Evolutionary conservation across 495 filamentous ascomycete genomes (phyloP), one percentile per base, ranked within the genome.

Genomic region (Aspergillus wentii): DNA sequence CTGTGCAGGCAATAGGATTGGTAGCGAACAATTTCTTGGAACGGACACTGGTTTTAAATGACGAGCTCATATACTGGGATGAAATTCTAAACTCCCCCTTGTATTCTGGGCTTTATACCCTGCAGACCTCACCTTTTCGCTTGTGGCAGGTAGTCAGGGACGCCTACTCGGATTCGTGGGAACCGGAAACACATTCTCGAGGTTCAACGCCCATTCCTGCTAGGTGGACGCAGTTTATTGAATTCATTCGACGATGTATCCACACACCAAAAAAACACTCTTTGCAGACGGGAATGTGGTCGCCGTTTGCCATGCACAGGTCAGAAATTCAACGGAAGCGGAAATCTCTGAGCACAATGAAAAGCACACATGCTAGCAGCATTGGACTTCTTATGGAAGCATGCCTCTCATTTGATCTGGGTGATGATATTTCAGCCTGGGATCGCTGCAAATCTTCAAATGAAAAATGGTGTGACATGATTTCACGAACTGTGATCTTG

Each of bases 61-160:
- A 92, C 28, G 87, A 96, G 51, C 82, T 94, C 25, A 83, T 78
- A 63, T 97, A 97, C 53, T 98, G 92, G 92, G 85, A 94, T 42
- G 79, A 88, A 38, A 72, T 95, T 1, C 60, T 92, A 28, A 73
- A 76, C 1, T 90, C 86, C 9, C 75, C 82, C 25, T 68, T 76
- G 38, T 80, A 79, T 46, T 85, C 80, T 35, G 79, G 76, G 15
- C 44, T 94, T 1, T 95, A 95, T 55, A 78, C 82, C 0, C 57
- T 92, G 6, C 92, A 98, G 53, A 94, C 81, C 2, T 84, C 80
- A 1, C 92, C 92, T 0, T 48, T 76, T 7, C 72, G 82, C 18
- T 50, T 92, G 16, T 89, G 80, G 75, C 55, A 60, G 4, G 86
- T 78, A 76, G 56, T 71, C 4, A 76, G 63, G 48, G 78, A 80